phyloP scores from a whole-genome alignment of 345 rosid genomes.

The Excoecaria agallocha region DNA sequence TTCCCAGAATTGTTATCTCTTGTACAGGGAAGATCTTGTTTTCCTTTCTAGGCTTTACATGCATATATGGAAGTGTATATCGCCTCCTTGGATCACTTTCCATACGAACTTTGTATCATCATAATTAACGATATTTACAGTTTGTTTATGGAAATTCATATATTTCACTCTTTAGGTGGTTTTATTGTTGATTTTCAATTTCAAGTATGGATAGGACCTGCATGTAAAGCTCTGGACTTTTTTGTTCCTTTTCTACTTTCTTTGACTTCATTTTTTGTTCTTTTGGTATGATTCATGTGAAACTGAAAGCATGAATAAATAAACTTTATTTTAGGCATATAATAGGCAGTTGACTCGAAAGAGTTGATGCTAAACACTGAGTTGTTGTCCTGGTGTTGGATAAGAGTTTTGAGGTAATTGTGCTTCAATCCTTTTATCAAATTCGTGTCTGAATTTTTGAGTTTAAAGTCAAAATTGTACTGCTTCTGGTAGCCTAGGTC shows the following conservation, averaged over 20 bases:
- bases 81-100: no score
- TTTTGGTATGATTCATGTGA: constrained; percentile 1
- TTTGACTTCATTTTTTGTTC: not conserved
- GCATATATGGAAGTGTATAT: no score
- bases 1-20: not conserved
- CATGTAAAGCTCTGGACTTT: not conserved
- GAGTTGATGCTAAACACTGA: not conserved
- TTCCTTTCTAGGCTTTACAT: no score
- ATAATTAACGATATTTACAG: not conserved
- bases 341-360: constrained; percentile 10
- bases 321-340: not conserved
- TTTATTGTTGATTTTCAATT: not conserved
- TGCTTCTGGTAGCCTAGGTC: not conserved
- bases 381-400: not conserved
- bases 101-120: no score
- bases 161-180: not conserved
- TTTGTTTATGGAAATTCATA: not conserved
- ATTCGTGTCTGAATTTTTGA: not conserved
- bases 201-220: not conserved
- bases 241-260: not conserved
- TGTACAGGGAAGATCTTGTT: no score
- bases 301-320: not conserved
- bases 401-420: not conserved
- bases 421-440: no score
- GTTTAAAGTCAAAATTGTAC: not conserved